A percentile compares a stretch with the other conserved stretches of the same genome.
Evolutionary conservation across 83 land plant species (phyloP).

Genomic region (Isoetes engelmannii): DNA sequence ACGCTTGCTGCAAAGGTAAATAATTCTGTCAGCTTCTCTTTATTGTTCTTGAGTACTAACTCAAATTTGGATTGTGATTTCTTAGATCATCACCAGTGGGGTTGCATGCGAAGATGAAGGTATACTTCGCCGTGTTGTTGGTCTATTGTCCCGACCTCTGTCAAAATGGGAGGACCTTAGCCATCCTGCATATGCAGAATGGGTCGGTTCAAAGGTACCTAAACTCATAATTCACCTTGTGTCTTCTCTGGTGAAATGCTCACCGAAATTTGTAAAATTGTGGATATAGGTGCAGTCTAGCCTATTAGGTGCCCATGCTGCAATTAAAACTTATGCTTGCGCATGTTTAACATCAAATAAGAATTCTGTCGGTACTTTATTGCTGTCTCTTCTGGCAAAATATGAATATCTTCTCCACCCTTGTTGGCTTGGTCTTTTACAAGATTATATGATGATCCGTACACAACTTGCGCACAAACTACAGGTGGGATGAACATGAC

Average conservation of each 20-base stretch:
- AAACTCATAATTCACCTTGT: too few relatives aligned
- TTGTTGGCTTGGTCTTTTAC: slow-evolving; percentile 34
- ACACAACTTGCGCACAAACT: slow-evolving; percentile 24
- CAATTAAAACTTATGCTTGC: slow-evolving; percentile 34
- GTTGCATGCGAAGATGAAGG: slow-evolving; percentile 69
- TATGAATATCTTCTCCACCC: slow-evolving; percentile 19
- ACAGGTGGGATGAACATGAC: slow-evolving; percentile 20
- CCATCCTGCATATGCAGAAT: slow-evolving; percentile 92
- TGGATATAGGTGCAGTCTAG: slow-evolving; percentile 33
- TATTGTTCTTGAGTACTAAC: neutral
- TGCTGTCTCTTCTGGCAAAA: slow-evolving; percentile 21
- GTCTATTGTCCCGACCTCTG: slow-evolving; percentile 70
- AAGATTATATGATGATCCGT: slow-evolving; percentile 29
- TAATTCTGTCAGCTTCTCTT: neutral
- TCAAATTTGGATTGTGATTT: neutral
- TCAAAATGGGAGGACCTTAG: slow-evolving; percentile 64
- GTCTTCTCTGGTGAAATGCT: too few relatives aligned
- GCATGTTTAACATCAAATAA: slow-evolving; percentile 22
- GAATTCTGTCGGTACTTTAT: slow-evolving; percentile 12
- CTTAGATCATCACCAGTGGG: slow-evolving; percentile 76
- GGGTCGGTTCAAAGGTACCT: slow-evolving; percentile 90
- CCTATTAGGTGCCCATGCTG: slow-evolving; percentile 36
- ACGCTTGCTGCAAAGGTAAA: slow-evolving; percentile 81
- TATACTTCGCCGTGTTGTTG: slow-evolving; percentile 69
- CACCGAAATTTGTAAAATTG: too few relatives aligned